Conservation (phyloP, 2,329 filamentous ascomycete genomes). For the Trichophyton benhamiae region DNA sequence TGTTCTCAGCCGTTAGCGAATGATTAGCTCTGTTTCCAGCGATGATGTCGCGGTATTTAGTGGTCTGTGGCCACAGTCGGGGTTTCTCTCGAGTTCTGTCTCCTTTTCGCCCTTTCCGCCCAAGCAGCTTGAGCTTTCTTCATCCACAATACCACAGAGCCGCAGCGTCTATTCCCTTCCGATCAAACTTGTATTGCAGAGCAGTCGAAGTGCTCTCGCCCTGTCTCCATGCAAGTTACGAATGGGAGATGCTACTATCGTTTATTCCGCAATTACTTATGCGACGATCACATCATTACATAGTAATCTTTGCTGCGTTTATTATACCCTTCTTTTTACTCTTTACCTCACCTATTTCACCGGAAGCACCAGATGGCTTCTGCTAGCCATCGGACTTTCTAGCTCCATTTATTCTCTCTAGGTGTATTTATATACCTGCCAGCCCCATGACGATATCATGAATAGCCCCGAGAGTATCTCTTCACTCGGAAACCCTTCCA, state of each 20-base stretch:
- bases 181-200: too few relatives aligned
- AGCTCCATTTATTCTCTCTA: not conserved
- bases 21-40: not conserved
- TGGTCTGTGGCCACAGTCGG: not conserved
- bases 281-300: too few relatives aligned
- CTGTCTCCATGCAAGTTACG: not conserved
- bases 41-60: not conserved
- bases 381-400: not conserved
- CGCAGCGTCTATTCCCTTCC: not conserved
- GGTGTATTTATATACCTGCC: slow-evolving; percentile 5
- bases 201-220: not conserved
- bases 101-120: not conserved
- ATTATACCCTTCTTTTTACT: not conserved
- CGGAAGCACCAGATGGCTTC: not conserved
- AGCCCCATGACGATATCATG: slow-evolving; percentile 1
- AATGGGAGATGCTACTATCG: not conserved
- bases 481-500: not conserved
- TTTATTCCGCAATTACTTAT: not conserved
- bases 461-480: not conserved
- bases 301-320: not conserved
- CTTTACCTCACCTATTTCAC: not conserved
- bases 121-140: not conserved
- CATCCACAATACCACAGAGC: not conserved
- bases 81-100: not conserved
- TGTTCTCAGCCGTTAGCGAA: not conserved